phyloP scores from a whole-genome alignment of 2,329 filamentous ascomycete species.

The Akanthomyces muscarius region DNA sequence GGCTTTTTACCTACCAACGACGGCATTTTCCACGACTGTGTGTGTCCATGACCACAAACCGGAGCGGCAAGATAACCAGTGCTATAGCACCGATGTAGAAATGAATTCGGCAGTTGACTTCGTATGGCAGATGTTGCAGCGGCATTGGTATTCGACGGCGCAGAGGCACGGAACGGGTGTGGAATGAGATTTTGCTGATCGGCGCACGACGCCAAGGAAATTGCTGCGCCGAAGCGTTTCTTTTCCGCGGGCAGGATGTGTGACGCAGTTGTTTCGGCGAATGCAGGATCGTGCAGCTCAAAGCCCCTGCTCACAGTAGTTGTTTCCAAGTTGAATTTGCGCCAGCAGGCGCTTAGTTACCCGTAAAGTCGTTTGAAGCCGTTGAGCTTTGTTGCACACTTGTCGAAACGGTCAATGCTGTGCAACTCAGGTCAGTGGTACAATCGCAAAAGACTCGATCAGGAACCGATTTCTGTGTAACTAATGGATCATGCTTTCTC shows the following conservation, averaged over 20 bases:
- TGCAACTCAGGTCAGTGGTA: not conserved
- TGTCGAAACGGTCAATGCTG: not conserved
- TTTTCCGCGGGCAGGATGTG: not conserved
- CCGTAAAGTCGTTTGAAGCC: not conserved
- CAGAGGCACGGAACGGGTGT: not conserved
- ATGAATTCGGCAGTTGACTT: not conserved
- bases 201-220: too few relatives aligned
- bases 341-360: not conserved
- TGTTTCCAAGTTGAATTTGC: not conserved
- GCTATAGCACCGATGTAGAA: not conserved
- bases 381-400: not conserved
- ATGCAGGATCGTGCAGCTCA: not conserved
- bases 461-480: not conserved
- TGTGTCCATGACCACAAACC: not conserved
- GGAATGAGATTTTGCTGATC: not conserved
- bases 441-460: not conserved
- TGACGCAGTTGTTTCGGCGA: not conserved
- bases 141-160: not conserved
- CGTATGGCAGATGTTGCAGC: not conserved
- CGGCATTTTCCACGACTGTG: too few relatives aligned
- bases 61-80: not conserved
- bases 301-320: too few relatives aligned
- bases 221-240: not conserved
- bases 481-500: not conserved
- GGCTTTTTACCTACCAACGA: not conserved